phyloP scores from a whole-genome alignment of 805 yeast genomes.

The Yueomyces sinensis region DNA sequence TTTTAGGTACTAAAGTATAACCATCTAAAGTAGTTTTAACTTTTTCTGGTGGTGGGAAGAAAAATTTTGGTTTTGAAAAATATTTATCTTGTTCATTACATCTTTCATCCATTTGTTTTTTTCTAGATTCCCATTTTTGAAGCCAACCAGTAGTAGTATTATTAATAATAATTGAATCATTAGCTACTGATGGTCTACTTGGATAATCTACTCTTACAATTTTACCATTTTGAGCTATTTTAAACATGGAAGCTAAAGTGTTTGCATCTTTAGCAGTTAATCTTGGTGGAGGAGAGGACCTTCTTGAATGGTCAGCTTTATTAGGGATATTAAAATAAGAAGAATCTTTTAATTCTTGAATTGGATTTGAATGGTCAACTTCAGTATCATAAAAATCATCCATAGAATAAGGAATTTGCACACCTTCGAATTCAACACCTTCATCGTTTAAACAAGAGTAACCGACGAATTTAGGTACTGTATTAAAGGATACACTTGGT shows the following conservation, averaged over 20 bases:
- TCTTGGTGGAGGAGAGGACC: constrained; percentile 4
- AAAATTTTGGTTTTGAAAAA: constrained; percentile 7
- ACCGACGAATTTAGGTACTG: constrained; percentile 20
- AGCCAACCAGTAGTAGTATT: constrained; percentile 14
- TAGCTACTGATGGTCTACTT: constrained; percentile 19
- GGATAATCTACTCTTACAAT: constrained; percentile 24
- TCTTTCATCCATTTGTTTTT: constrained; percentile 9
- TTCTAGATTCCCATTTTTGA: constrained; percentile 11
- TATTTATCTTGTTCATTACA: constrained; percentile 6
- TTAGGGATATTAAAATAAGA: not conserved
- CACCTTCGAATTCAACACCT: constrained; percentile 15
- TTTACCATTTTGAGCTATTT: constrained; percentile 19
- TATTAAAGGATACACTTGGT: constrained; percentile 23
- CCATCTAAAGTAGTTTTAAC: constrained; percentile 8
- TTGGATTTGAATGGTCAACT: constrained; percentile 8
- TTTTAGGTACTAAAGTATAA: constrained; percentile 13
- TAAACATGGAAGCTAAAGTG: constrained; percentile 8
- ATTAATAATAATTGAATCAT: constrained; percentile 20
- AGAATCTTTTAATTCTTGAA: constrained; percentile 3
- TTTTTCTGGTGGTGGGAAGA: constrained; percentile 7
- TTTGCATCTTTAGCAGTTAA: not conserved
- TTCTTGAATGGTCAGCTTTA: not conserved
- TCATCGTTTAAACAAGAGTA: constrained; percentile 7
- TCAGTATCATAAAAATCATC: constrained; percentile 25
- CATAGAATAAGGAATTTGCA: constrained; percentile 19